Percentiles rank a stretch among this genome's conserved stretches.
These are phyloP conservation scores for Parastagonospora nodorum DNA, from an alignment of 2,329 filamentous ascomycete genomes.

Conservation along the genomic window DNA sequence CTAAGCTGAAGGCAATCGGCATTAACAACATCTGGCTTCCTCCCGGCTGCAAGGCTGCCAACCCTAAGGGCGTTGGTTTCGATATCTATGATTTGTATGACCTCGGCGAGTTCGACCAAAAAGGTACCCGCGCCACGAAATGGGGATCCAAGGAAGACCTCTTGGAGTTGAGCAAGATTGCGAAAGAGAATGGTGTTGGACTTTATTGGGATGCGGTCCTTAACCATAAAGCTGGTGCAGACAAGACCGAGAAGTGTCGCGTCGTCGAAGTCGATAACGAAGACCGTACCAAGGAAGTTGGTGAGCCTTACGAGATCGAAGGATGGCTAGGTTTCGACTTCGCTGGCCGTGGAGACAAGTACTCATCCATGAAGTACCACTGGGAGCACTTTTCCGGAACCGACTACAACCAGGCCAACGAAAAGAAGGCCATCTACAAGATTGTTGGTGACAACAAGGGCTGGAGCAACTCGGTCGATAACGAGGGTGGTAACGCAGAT, in stretches of 20 bases:
- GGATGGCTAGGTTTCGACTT: slow-evolving; percentile 73
- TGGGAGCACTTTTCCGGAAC: slow-evolving; percentile 72
- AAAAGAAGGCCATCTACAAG: slow-evolving; percentile 68
- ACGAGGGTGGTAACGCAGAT: slow-evolving; percentile 68
- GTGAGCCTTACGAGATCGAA: slow-evolving; percentile 65
- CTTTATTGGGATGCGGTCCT: slow-evolving; percentile 73
- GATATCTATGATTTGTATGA: slow-evolving; percentile 71
- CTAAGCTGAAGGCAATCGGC: slow-evolving; percentile 63
- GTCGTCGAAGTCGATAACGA: slow-evolving; percentile 67
- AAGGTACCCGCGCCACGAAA: slow-evolving; percentile 66
- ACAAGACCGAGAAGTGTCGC: slow-evolving; percentile 65
- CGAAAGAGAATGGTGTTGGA: slow-evolving; percentile 59
- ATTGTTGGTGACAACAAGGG: slow-evolving; percentile 66
- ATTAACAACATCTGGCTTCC: slow-evolving; percentile 66
- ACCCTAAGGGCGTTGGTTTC: slow-evolving; percentile 65
- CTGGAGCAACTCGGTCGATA: slow-evolving; percentile 67
- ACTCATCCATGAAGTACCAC: slow-evolving; percentile 67
- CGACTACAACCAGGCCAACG: slow-evolving; percentile 65
- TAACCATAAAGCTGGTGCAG: slow-evolving; percentile 74
- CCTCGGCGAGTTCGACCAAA: slow-evolving; percentile 74
- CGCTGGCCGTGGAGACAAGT: slow-evolving; percentile 62
- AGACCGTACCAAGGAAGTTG: slow-evolving; percentile 62
- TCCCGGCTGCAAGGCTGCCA: slow-evolving; percentile 71
- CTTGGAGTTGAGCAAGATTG: slow-evolving; percentile 56
- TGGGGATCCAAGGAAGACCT: slow-evolving; percentile 71